Conservation (phyloP, 148 eudicot genomes). For the Rhododendron vialii region DNA sequence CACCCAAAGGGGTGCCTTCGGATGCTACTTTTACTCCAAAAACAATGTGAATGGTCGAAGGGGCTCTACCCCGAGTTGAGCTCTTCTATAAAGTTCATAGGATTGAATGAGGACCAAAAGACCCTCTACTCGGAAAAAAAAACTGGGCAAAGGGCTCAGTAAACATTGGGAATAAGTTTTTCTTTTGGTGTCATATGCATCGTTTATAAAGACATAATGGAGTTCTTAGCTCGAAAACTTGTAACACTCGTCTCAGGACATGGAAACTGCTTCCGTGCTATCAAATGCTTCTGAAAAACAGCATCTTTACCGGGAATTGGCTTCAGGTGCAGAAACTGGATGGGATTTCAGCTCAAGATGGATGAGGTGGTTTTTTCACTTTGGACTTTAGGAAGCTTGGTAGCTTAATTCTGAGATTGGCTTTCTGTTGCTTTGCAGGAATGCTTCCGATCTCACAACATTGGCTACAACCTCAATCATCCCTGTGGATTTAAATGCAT, state of each 20-base stretch:
- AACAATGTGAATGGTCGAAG: background rate
- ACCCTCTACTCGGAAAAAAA: background rate
- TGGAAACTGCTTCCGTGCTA: slow-evolving; percentile 56
- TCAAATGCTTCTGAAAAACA: slow-evolving; percentile 35
- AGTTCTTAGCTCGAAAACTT: background rate
- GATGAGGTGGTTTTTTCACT: slow-evolving; percentile 67
- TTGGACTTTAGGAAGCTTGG: background rate
- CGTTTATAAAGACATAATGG: background rate
- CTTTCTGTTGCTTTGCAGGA: slow-evolving; percentile 38
- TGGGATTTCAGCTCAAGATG: slow-evolving; percentile 98
- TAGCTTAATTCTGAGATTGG: background rate
- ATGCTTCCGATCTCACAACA: slow-evolving; percentile 72
- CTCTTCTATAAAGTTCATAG: too few relatives aligned
- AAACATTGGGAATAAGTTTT: background rate
- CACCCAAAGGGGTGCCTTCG: background rate
- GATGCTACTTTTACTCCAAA: background rate
- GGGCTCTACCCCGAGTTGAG: background rate
- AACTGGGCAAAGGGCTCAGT: background rate
- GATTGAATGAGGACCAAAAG: background rate
- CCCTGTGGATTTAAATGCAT: slow-evolving; percentile 91
- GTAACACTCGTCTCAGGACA: slow-evolving; percentile 45
- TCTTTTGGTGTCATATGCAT: background rate
- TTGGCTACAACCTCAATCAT: slow-evolving; percentile 62
- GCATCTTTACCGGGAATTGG: slow-evolving; percentile 67
- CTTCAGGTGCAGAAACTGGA: slow-evolving; percentile 93